phyloP scores from a whole-genome alignment of 2,329 filamentous ascomycete genomes.

The Arachnomyces sp. region DNA sequence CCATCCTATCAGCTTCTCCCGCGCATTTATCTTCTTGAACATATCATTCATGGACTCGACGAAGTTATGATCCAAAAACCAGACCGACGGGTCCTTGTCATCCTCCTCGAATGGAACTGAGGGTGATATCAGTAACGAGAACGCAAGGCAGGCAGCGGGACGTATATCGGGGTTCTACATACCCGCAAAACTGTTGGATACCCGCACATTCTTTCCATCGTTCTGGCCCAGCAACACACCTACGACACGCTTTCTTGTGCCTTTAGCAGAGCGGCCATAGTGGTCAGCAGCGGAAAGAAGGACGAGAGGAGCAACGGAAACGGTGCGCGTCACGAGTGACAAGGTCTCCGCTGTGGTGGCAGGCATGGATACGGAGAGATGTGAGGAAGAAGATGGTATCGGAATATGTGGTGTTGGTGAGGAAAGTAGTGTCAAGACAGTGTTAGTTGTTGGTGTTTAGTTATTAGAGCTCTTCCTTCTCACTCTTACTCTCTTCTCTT shows the following conservation, averaged over 20 bases:
- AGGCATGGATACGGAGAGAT: constrained; percentile 54
- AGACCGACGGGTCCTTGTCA: constrained; percentile 95
- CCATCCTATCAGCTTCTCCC: constrained; percentile 98
- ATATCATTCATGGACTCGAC: constrained; percentile 99
- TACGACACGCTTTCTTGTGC: constrained; percentile 79
- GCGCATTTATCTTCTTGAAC: constrained; percentile 99
- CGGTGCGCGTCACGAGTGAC: constrained; percentile 85
- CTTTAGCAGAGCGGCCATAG: constrained; percentile 89
- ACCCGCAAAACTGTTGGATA: constrained; percentile 99
- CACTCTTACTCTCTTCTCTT: too few relatives aligned
- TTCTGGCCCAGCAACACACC: constrained; percentile 93
- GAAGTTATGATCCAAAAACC: constrained; percentile 99
- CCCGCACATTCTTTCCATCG: constrained; percentile 88
- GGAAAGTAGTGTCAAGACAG: too few relatives aligned
- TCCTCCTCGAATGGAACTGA: constrained; percentile 97
- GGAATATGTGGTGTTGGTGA: too few relatives aligned
- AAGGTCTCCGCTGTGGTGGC: constrained; percentile 94
- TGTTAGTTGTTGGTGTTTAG: too few relatives aligned
- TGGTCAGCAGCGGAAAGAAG: constrained; percentile 97
- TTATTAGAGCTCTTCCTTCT: too few relatives aligned
- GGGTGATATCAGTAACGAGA: constrained; percentile 15
- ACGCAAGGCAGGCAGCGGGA: constrained; percentile 1
- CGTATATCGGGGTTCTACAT: constrained; percentile 23
- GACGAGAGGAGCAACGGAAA: constrained; percentile 94
- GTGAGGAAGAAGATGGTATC: constrained; percentile 5